phyloP scores from a whole-genome alignment of 352 stramenopile genomes.

The Peronospora belbahrii region DNA sequence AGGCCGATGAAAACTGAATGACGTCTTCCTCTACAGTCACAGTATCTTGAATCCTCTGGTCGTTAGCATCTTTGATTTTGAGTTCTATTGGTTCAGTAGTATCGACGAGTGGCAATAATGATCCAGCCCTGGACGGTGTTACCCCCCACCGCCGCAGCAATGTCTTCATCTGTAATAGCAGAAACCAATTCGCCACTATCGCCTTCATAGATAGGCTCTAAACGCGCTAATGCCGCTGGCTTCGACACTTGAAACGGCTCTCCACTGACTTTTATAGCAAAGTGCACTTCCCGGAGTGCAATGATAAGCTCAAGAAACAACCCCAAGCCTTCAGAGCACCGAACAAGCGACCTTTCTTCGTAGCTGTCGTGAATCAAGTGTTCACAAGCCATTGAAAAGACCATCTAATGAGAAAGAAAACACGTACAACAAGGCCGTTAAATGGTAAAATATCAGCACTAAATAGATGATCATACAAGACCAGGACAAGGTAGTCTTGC shows the following conservation, averaged over 20 bases:
- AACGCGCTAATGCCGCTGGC: conserved; percentile 5
- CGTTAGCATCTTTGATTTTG: conserved; percentile 14
- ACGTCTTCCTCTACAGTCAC: conserved; percentile 20
- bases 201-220: conserved; percentile 11
- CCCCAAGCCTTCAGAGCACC: conserved; percentile 58
- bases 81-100: conserved; percentile 2
- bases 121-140: conserved; percentile 23
- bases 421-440: neutral
- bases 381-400: conserved; percentile 68
- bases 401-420: no score
- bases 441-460: conserved; percentile 2
- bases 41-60: conserved; percentile 9
- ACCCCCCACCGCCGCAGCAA: conserved; percentile 24
- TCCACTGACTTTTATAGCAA: conserved; percentile 59
- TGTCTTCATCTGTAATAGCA: conserved; percentile 27
- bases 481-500: no score
- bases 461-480: neutral
- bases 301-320: conserved; percentile 74
- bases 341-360: conserved; percentile 76
- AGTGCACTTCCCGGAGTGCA: conserved; percentile 59
- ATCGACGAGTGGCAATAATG: conserved; percentile 16
- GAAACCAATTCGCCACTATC: conserved; percentile 21
- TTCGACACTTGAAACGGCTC: conserved; percentile 36
- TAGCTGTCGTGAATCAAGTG: conserved; percentile 67
- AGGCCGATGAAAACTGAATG: conserved; percentile 41